A percentile compares a stretch with the other conserved stretches of the same genome.
Evolutionary conservation across 768 basidiomycete species (phyloP).

Genomic region (Amanita muscaria): DNA sequence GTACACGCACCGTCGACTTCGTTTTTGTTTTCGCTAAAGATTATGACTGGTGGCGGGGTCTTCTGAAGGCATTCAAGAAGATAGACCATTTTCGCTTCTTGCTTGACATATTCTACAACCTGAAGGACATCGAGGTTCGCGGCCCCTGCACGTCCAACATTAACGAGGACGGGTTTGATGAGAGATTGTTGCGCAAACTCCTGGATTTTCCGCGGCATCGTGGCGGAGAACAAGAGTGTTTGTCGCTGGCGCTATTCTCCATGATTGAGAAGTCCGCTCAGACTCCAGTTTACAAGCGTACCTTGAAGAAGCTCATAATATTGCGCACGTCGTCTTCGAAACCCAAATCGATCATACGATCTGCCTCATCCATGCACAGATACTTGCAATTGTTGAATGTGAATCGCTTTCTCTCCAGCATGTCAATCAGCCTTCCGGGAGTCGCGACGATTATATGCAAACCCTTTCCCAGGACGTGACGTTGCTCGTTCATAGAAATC

Average conservation of each 20-base stretch:
- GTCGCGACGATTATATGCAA: conserved; percentile 96
- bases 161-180: conserved; percentile 91
- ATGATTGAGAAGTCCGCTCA: not conserved
- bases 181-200: conserved; percentile 97
- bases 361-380: conserved; percentile 98
- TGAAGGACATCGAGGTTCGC: conserved; percentile 95
- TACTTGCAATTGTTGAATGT: conserved; percentile 93
- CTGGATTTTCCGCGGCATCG: conserved; percentile 98
- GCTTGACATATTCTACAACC: conserved; percentile 98
- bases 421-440: conserved; percentile 93
- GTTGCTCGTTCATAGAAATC: conserved; percentile 97
- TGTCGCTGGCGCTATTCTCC: conserved; percentile 80
- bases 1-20: conserved; percentile 85
- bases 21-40: conserved; percentile 99
- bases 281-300: conserved; percentile 22
- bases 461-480: conserved; percentile 82
- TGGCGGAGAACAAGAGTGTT: conserved; percentile 94
- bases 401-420: conserved; percentile 93
- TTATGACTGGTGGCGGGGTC: conserved; percentile 94
- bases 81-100: conserved; percentile 99
- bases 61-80: conserved; percentile 96
- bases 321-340: conserved; percentile 98
- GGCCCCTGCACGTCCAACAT: conserved; percentile 96
- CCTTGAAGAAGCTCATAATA: conserved; percentile 99
- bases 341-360: conserved; percentile 97